These are phyloP conservation scores for Wickerhamomyces sp. DNA, from an alignment of 1,139 yeast genomes.

Conservation along the genomic window DNA sequence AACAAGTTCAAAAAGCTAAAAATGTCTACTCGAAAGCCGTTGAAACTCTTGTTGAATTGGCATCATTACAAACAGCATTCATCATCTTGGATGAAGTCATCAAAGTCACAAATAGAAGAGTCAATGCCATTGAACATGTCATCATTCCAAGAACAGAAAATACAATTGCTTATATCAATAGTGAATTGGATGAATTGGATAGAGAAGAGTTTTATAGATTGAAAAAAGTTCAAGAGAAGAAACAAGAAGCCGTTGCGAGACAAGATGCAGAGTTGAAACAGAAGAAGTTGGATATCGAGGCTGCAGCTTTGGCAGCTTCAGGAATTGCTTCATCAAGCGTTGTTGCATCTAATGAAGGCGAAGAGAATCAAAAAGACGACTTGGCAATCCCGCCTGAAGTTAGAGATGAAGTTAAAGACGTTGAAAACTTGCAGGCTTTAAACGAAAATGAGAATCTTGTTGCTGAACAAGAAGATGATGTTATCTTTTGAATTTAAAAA, in stretches of 20 bases:
- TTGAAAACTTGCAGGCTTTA: conserved; percentile 9
- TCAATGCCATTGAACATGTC: conserved; percentile 97
- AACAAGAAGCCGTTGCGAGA: conserved; percentile 52
- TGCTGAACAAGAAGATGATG: conserved; percentile 43
- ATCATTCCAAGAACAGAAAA: conserved; percentile 97
- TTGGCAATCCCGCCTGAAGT: conserved; percentile 9
- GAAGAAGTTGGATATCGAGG: conserved; percentile 20
- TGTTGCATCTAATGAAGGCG: too few species aligned
- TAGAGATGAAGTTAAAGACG: conserved; percentile 15
- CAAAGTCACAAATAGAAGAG: conserved; percentile 96
- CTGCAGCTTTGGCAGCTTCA: conserved; percentile 10
- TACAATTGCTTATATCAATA: conserved; percentile 87
- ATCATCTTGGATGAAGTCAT: conserved; percentile 95
- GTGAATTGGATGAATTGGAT: conserved; percentile 94
- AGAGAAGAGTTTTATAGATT: conserved; percentile 96
- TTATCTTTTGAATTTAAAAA: conserved; percentile 33
- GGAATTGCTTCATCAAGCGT: conserved; percentile 14
- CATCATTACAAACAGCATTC: conserved; percentile 92
- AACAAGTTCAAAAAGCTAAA: conserved; percentile 94
- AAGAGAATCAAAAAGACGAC: conserved; percentile 16
- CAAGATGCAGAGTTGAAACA: conserved; percentile 29
- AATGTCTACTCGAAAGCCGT: conserved; percentile 91
- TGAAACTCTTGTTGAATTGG: conserved; percentile 91
- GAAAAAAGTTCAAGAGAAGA: conserved; percentile 95
- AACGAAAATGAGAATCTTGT: conserved; percentile 27